Conservation (phyloP, 1,139 yeast species). For the Candida sojae region DNA sequence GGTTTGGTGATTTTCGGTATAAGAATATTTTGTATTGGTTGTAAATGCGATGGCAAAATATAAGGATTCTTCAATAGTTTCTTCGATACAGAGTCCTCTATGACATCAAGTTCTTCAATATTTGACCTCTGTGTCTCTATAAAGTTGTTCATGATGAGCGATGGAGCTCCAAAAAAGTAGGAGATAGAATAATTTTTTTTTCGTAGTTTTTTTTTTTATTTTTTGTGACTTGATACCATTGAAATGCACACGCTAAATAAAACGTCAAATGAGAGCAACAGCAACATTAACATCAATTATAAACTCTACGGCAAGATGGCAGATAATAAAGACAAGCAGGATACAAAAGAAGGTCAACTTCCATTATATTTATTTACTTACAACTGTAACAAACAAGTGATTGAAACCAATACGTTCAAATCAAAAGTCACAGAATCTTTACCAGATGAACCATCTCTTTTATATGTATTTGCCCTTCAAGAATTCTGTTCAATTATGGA, state of each 20-base stretch:
- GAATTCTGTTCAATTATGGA: conserved; percentile 70
- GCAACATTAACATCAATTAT: neutral
- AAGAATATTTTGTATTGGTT: conserved; percentile 12
- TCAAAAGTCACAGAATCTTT: conserved; percentile 26
- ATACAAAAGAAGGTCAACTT: conserved; percentile 5
- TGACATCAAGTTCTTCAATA: conserved; percentile 39
- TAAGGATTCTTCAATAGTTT: conserved; percentile 34
- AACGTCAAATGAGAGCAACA: neutral
- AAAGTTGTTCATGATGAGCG: conserved; percentile 27
- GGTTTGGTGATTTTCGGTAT: conserved; percentile 7
- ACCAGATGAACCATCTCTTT: conserved; percentile 38
- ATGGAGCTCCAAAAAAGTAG: neutral
- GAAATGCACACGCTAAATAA: neutral
- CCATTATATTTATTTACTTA: conserved; percentile 38
- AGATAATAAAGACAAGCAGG: neutral
- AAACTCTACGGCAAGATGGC: conserved; percentile 1
- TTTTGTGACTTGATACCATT: neutral
- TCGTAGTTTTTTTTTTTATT: neutral
- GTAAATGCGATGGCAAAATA: conserved; percentile 16
- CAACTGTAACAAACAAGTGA: conserved; percentile 35
- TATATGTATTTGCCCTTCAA: conserved; percentile 72
- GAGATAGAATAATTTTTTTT: neutral
- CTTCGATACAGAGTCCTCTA: conserved; percentile 33
- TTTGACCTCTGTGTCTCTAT: conserved; percentile 38
- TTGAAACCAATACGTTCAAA: conserved; percentile 25